Percentiles rank a stretch among this genome's conserved stretches.
Evolutionary conservation across 805 yeast genomes (phyloP).

Genomic region (Metschnikowia cubensis): DNA sequence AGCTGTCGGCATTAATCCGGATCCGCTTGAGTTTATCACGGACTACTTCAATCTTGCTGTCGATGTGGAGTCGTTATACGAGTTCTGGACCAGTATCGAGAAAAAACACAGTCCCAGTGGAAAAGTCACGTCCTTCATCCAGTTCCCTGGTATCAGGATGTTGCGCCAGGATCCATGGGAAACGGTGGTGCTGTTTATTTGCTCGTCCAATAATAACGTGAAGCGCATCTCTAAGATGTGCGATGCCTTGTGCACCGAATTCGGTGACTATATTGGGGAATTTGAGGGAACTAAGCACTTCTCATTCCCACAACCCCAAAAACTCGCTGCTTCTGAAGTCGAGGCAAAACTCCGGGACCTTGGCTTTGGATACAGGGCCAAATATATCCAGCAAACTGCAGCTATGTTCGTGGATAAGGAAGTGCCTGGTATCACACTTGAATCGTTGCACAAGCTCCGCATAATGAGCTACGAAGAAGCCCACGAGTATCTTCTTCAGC

Average conservation of each 20-base stretch:
- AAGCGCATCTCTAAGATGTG: slow-evolving; percentile 93
- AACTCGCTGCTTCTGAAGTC: slow-evolving; percentile 35
- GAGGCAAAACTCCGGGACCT: slow-evolving; percentile 41
- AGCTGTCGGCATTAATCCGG: slow-evolving; percentile 23
- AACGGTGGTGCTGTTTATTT: slow-evolving; percentile 81
- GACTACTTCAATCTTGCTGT: slow-evolving; percentile 72
- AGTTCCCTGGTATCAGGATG: slow-evolving; percentile 71
- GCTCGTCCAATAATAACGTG: slow-evolving; percentile 94
- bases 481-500: slow-evolving; percentile 56
- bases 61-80: slow-evolving; percentile 49
- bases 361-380: slow-evolving; percentile 91
- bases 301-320: slow-evolving; percentile 69
- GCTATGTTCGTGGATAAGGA: slow-evolving; percentile 42
- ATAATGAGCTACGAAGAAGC: slow-evolving; percentile 46
- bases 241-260: slow-evolving; percentile 64
- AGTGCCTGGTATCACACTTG: slow-evolving; percentile 31
- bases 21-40: slow-evolving; percentile 37
- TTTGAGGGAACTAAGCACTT: slow-evolving; percentile 55
- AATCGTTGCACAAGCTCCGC: slow-evolving; percentile 42
- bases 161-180: slow-evolving; percentile 98
- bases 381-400: slow-evolving; percentile 79
- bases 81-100: slow-evolving; percentile 60
- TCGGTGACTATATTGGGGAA: slow-evolving; percentile 56
- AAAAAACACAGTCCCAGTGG: slow-evolving; percentile 35
- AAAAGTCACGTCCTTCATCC: slow-evolving; percentile 29